A percentile compares a stretch with the other conserved stretches of the same genome.
Evolutionary conservation across 768 basidiomycete genomes (phyloP).

Genomic region (Sporobolomyces roseus): DNA sequence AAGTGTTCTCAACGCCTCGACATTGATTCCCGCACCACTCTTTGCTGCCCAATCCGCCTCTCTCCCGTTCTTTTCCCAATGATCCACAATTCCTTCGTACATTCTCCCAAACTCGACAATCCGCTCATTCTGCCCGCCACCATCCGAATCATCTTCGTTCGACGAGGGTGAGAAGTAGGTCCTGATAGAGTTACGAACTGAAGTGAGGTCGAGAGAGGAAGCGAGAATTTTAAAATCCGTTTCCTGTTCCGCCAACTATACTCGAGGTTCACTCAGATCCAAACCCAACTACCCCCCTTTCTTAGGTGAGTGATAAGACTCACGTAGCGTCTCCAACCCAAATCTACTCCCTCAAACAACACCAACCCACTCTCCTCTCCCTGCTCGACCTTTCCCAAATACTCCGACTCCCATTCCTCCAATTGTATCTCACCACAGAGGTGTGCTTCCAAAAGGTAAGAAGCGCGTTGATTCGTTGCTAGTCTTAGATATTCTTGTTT

Average conservation of each 20-base stretch:
- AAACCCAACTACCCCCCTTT: no score
- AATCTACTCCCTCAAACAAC: conserved; percentile 10
- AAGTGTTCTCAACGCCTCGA: no score
- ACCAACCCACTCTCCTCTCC: not conserved
- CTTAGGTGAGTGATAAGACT: conserved; percentile 1
- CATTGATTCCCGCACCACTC: no score
- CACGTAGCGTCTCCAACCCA: conserved; percentile 24
- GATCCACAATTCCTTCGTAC: not conserved
- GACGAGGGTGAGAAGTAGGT: not conserved
- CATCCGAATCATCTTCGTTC: not conserved
- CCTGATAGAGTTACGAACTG: not conserved
- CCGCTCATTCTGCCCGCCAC: not conserved
- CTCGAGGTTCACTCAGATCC: no score
- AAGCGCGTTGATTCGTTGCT: no score
- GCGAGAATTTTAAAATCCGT: not conserved
- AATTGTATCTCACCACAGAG: no score
- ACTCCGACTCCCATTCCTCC: not conserved
- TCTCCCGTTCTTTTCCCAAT: not conserved
- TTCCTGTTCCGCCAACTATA: no score
- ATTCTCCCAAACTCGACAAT: not conserved
- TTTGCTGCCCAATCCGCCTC: no score
- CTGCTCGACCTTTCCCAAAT: not conserved
- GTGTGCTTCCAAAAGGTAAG: no score
- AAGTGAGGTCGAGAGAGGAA: not conserved
- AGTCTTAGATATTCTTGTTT: no score